Evolutionary conservation across 805 yeast species (phyloP).

Genomic region (Nakazawaea wickerhamii): DNA sequence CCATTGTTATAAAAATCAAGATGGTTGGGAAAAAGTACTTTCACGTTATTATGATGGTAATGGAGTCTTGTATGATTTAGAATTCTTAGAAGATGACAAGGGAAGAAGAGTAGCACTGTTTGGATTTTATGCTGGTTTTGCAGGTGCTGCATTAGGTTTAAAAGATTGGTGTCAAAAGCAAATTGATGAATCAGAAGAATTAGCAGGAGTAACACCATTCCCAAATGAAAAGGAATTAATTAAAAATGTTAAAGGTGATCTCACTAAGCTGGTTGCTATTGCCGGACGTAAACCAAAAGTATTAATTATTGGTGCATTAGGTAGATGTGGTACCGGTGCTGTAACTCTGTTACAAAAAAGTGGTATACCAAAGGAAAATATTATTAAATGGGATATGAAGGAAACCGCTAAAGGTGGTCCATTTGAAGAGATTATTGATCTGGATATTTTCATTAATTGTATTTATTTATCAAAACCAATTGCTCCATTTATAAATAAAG

Average conservation of each 20-base stretch:
- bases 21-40: constrained; percentile 92
- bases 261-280: constrained; percentile 49
- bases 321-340: constrained; percentile 99
- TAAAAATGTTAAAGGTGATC: constrained; percentile 58
- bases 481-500: constrained; percentile 79
- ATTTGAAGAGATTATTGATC: constrained; percentile 80
- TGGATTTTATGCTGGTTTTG: constrained; percentile 99
- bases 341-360: constrained; percentile 72
- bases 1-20: constrained; percentile 97
- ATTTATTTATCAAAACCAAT: constrained; percentile 91
- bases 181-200: constrained; percentile 55
- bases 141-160: constrained; percentile 97
- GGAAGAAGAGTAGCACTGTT: constrained; percentile 99
- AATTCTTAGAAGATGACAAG: constrained; percentile 86
- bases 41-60: constrained; percentile 86
- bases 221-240: constrained; percentile 74
- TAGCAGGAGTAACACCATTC: constrained; percentile 79
- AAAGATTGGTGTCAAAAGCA: constrained; percentile 94
- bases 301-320: constrained; percentile 92
- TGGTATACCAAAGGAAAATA: constrained; percentile 83
- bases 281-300: constrained; percentile 71
- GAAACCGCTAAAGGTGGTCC: constrained; percentile 98
- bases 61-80: constrained; percentile 89
- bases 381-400: constrained; percentile 92
- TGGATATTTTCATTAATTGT: constrained; percentile 93